These are phyloP conservation scores for Botrytis elliptica DNA, from an alignment of 2,329 filamentous ascomycete genomes.

Conservation along the genomic window DNA sequence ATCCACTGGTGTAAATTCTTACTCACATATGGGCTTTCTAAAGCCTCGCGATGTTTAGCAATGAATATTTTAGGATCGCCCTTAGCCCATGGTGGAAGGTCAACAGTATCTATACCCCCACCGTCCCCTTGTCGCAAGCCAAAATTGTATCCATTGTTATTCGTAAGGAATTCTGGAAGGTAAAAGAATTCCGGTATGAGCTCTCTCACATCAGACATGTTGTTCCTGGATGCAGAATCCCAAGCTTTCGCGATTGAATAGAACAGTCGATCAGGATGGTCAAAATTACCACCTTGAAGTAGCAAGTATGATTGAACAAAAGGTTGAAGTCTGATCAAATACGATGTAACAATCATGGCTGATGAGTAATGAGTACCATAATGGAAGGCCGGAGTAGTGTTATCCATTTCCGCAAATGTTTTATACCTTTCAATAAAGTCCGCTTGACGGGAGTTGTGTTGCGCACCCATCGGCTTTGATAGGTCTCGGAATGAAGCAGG, in stretches of 20 bases:
- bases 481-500: slow-evolving; percentile 86
- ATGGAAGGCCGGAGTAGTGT: slow-evolving; percentile 76
- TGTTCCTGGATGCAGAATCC: slow-evolving; percentile 83
- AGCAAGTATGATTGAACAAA: slow-evolving; percentile 95
- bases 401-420: slow-evolving; percentile 86
- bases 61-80: slow-evolving; percentile 95
- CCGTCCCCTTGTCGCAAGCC: slow-evolving; percentile 79
- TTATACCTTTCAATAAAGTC: slow-evolving; percentile 84
- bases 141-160: slow-evolving; percentile 93
- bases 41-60: slow-evolving; percentile 87
- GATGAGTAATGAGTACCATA: slow-evolving; percentile 99
- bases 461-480: slow-evolving; percentile 94
- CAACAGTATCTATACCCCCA: slow-evolving; percentile 78
- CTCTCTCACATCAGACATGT: slow-evolving; percentile 92
- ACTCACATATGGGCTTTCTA: slow-evolving; percentile 91
- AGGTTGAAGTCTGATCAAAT: slow-evolving; percentile 89
- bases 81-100: slow-evolving; percentile 94
- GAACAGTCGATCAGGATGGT: slow-evolving; percentile 93
- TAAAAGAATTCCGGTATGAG: slow-evolving; percentile 98
- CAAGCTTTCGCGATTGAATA: slow-evolving; percentile 90
- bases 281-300: slow-evolving; percentile 92
- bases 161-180: slow-evolving; percentile 90
- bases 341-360: slow-evolving; percentile 97
- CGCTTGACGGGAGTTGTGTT: slow-evolving; percentile 70
- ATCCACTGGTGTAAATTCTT: slow-evolving; percentile 92